Evolutionary conservation across 345 rosid genomes (phyloP).

Genomic region (Corchorus capsularis): DNA sequence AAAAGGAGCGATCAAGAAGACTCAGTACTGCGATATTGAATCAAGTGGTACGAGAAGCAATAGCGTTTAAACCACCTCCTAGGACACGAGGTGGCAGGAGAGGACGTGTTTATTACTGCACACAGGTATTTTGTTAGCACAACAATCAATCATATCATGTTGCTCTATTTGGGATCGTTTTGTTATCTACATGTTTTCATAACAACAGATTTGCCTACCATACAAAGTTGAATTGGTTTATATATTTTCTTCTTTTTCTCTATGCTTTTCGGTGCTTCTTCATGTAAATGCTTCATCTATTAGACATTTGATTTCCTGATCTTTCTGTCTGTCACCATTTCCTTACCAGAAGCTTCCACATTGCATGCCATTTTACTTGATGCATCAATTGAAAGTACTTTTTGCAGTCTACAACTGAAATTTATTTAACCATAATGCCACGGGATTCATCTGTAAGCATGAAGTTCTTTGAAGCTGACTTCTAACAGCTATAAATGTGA

Average conservation of each 20-base stretch:
- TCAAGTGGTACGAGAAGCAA: conserved; percentile 83
- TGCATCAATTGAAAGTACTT: not conserved
- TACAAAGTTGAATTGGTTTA: not conserved
- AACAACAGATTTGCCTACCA: not conserved
- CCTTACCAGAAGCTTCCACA: not conserved
- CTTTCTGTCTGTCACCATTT: not conserved
- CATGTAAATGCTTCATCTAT: not conserved
- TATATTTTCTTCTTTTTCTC: not conserved
- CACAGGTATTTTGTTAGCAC: conserved; percentile 62
- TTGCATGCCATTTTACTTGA: not conserved
- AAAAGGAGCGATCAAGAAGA: conserved; percentile 92
- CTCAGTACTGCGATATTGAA: conserved; percentile 79
- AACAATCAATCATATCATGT: not conserved
- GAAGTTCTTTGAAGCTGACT: conserved; percentile 5
- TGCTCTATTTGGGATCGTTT: not conserved
- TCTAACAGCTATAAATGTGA: not conserved
- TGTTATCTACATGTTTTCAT: not conserved
- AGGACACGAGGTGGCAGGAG: conserved; percentile 87
- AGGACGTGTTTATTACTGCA: conserved; percentile 89
- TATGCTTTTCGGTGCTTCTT: not conserved
- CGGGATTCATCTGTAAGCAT: not conserved
- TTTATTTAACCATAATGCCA: not conserved
- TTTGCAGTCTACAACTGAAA: not conserved
- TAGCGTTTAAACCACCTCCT: conserved; percentile 93
- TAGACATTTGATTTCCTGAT: not conserved